These are phyloP conservation scores for Dactylellina leptospora DNA, from an alignment of 2,329 filamentous ascomycete genomes.

Conservation along the genomic window DNA sequence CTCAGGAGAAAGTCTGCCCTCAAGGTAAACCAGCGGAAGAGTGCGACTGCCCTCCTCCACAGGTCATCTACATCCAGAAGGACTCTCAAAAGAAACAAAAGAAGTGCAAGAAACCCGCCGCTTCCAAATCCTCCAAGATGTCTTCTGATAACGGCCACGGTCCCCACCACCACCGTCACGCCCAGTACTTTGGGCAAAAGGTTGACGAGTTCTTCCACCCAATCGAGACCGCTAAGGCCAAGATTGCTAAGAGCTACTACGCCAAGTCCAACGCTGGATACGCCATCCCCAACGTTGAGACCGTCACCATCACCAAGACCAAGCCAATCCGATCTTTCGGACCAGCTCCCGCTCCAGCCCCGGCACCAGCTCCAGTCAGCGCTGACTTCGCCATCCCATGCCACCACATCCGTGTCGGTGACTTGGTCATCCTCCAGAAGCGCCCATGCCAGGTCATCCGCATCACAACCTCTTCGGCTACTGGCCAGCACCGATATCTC, in stretches of 20 bases:
- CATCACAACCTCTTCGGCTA: constrained; percentile 97
- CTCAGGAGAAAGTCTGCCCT: constrained; percentile 26
- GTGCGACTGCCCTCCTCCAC: constrained; percentile 23
- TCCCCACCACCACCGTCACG: constrained; percentile 39
- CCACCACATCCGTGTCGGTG: constrained; percentile 99
- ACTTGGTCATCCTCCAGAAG: constrained; percentile 98
- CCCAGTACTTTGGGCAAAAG: constrained; percentile 55
- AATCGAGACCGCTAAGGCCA: constrained; percentile 34
- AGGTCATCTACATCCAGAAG: constrained; percentile 36
- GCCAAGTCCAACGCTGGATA: constrained; percentile 56
- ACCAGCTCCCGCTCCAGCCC: constrained; percentile 58
- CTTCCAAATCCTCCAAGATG: constrained; percentile 28
- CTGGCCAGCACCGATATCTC: constrained; percentile 99
- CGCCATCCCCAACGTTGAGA: constrained; percentile 60
- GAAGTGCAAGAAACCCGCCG: constrained; percentile 19
- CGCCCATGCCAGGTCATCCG: constrained; percentile 99
- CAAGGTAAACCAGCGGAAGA: constrained; percentile 45
- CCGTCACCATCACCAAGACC: constrained; percentile 59
- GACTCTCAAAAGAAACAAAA: constrained; percentile 37
- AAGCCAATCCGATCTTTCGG: constrained; percentile 62
- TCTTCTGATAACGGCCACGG: constrained; percentile 37
- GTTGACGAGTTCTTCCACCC: constrained; percentile 58
- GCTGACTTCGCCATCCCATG: constrained; percentile 98
- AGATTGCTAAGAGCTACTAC: constrained; percentile 58
- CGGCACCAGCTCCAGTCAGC: constrained; percentile 48